phyloP scores from a whole-genome alignment of 2,329 filamentous ascomycete species.

The Magnaporthiopsis incrustans region DNA sequence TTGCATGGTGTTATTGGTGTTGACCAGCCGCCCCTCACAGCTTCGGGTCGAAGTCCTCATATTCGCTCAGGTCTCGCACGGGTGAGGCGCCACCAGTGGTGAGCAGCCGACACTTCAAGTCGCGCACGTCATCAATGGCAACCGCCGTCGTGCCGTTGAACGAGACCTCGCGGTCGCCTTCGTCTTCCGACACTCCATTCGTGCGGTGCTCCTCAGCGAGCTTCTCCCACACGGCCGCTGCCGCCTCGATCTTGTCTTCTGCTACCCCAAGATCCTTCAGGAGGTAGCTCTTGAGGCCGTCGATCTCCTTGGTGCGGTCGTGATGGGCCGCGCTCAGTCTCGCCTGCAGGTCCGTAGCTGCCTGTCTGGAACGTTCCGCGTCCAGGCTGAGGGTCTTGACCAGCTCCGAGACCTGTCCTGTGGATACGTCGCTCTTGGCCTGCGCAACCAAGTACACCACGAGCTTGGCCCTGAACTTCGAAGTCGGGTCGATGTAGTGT shows the following conservation, averaged over 20 bases:
- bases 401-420: constrained; percentile 33
- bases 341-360: constrained; percentile 25
- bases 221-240: constrained; percentile 26
- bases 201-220: constrained; percentile 20
- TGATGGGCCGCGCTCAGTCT: constrained; percentile 27
- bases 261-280: constrained; percentile 36
- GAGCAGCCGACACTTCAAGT: constrained; percentile 69
- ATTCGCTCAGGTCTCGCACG: constrained; percentile 69
- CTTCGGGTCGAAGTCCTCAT: constrained; percentile 79
- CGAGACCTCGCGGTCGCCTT: constrained; percentile 19
- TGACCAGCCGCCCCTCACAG: constrained; percentile 40
- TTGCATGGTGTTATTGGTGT: background rate
- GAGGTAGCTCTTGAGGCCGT: constrained; percentile 43
- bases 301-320: constrained; percentile 40
- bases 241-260: constrained; percentile 39
- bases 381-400: constrained; percentile 27
- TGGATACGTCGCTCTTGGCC: constrained; percentile 38
- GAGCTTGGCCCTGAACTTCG: constrained; percentile 68
- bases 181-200: constrained; percentile 22
- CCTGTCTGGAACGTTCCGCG: constrained; percentile 22
- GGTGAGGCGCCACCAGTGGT: constrained; percentile 67
- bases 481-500: constrained; percentile 66
- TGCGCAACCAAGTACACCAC: constrained; percentile 79
- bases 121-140: constrained; percentile 68
- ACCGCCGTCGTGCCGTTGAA: constrained; percentile 46